Conservation (phyloP, 2,329 filamentous ascomycete genomes). For the Penicillium oxalicum region DNA sequence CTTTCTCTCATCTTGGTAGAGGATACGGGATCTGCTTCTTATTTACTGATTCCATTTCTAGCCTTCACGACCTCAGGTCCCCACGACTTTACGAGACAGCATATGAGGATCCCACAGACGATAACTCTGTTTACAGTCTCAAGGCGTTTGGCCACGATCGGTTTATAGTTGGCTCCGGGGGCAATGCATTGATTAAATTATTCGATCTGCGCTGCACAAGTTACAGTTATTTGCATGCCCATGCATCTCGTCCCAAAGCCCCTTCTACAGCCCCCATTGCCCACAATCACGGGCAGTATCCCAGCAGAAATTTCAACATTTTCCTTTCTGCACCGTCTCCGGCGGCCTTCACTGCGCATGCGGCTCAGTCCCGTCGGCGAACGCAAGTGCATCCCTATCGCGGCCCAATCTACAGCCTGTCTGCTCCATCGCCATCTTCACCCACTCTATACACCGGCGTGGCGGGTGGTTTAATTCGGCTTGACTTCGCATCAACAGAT, state of each 20-base stretch:
- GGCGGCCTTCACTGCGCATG: slow-evolving; percentile 5
- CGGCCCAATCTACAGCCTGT: slow-evolving; percentile 42
- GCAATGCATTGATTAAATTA: slow-evolving; percentile 55
- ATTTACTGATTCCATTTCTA: slow-evolving; percentile 11
- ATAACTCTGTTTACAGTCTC: slow-evolving; percentile 55
- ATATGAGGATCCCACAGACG: slow-evolving; percentile 53
- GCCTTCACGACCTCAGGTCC: slow-evolving; percentile 57
- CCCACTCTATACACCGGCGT: slow-evolving; percentile 43
- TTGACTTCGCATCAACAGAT: slow-evolving; percentile 42
- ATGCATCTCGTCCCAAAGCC: slow-evolving; percentile 2
- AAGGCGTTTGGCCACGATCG: slow-evolving; percentile 51
- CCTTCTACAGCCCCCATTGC: neutral
- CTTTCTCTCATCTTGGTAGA: neutral
- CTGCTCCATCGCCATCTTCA: slow-evolving; percentile 40
- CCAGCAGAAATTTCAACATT: slow-evolving; percentile 37
- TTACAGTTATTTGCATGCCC: slow-evolving; percentile 30
- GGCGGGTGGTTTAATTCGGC: slow-evolving; percentile 37
- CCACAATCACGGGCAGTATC: slow-evolving; percentile 3
- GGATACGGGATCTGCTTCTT: no score
- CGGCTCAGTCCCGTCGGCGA: slow-evolving; percentile 9
- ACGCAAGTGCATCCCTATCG: slow-evolving; percentile 38
- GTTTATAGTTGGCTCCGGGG: slow-evolving; percentile 52
- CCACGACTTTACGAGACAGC: slow-evolving; percentile 42
- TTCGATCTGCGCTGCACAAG: slow-evolving; percentile 53
- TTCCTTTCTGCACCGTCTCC: slow-evolving; percentile 34